These are phyloP conservation scores for Hawksworthiomyces lignivorus DNA, from an alignment of 2,329 filamentous ascomycete genomes.

Conservation along the genomic window DNA sequence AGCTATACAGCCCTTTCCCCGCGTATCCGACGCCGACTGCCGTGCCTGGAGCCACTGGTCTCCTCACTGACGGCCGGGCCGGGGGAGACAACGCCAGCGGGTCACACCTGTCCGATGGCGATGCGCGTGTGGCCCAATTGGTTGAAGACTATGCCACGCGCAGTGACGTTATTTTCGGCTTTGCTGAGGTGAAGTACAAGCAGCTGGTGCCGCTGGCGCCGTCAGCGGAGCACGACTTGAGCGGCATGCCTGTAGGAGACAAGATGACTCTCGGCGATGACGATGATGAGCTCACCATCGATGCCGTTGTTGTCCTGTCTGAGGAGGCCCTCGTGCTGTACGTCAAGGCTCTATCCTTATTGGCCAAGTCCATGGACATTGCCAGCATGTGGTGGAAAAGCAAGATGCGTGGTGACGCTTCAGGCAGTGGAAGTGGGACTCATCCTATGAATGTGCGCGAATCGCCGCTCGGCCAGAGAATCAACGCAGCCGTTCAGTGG, in stretches of 20 bases:
- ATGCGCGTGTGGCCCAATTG: conserved; percentile 65
- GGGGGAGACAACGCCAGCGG: not conserved
- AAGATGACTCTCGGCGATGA: conserved; percentile 47
- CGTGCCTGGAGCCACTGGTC: conserved; percentile 6
- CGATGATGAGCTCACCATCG: conserved; percentile 71
- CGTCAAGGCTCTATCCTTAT: conserved; percentile 82
- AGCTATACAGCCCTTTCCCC: conserved; percentile 74
- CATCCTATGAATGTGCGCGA: conserved; percentile 32
- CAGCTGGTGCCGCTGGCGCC: conserved; percentile 87
- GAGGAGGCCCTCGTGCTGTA: conserved; percentile 95
- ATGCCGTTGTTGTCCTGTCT: conserved; percentile 78
- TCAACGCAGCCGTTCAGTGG: conserved; percentile 95
- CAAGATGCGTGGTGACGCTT: conserved; percentile 59
- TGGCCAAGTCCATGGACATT: conserved; percentile 93
- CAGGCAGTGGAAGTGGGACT: conserved; percentile 15
- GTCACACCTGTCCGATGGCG: conserved; percentile 63
- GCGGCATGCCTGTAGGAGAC: conserved; percentile 47
- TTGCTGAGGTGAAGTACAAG: conserved; percentile 97
- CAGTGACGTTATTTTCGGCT: conserved; percentile 94
- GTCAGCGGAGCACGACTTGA: conserved; percentile 63
- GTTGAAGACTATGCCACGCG: conserved; percentile 90
- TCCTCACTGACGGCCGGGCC: conserved; percentile 14
- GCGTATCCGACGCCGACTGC: conserved; percentile 61
- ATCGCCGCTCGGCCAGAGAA: conserved; percentile 55
- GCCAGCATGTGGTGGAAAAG: conserved; percentile 86